These are phyloP conservation scores for Ramularia collo-cygni DNA, from an alignment of 2,329 filamentous ascomycete species.

Conservation along the genomic window DNA sequence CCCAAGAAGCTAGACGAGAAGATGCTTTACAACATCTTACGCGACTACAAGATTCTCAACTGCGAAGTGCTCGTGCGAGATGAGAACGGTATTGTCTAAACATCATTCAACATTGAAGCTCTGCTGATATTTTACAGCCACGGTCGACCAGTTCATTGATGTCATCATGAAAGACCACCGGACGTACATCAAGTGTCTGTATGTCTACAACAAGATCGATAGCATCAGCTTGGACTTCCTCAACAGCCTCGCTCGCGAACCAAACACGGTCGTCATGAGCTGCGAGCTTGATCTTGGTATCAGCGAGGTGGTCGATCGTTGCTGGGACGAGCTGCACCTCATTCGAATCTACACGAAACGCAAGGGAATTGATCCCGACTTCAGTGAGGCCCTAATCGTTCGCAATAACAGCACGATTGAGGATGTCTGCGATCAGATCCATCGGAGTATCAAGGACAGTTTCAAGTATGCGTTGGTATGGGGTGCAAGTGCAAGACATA, in stretches of 20 bases:
- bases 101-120: not conserved
- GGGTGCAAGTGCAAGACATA: conserved; percentile 91
- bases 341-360: conserved; percentile 95
- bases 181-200: conserved; percentile 90
- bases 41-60: conserved; percentile 98
- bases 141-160: conserved; percentile 97
- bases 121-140: conserved; percentile 47
- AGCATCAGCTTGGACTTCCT: conserved; percentile 88
- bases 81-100: conserved; percentile 56
- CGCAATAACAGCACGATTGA: conserved; percentile 82
- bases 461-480: conserved; percentile 99
- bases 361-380: conserved; percentile 84
- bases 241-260: conserved; percentile 84
- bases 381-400: conserved; percentile 87
- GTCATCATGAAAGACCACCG: conserved; percentile 99
- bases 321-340: conserved; percentile 86
- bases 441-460: conserved; percentile 90
- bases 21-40: conserved; percentile 95
- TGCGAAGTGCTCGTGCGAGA: conserved; percentile 93
- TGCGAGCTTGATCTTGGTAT: conserved; percentile 94
- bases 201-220: conserved; percentile 99
- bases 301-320: conserved; percentile 85
- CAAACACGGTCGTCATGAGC: conserved; percentile 92
- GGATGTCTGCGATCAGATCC: conserved; percentile 93
- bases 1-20: conserved; percentile 93